Conservation (phyloP, 345 rosid genomes). For the Angophora floribunda region DNA sequence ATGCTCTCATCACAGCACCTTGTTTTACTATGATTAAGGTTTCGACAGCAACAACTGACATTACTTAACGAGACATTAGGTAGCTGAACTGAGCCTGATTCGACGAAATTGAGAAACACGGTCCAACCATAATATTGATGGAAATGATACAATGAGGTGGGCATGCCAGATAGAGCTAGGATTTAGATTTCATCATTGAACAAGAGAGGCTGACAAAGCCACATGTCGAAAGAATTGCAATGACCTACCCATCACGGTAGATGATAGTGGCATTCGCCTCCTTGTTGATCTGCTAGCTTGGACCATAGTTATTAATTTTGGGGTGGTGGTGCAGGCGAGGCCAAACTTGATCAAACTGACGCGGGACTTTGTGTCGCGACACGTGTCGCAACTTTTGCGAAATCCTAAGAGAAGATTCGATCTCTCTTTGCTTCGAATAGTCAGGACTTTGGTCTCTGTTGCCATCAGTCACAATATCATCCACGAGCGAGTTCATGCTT, state of each 20-base stretch:
- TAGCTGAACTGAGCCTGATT: neutral
- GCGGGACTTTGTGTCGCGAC: neutral
- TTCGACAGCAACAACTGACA: neutral
- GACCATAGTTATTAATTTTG: neutral
- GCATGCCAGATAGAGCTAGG: neutral
- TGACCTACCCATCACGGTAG: neutral
- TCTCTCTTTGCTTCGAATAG: neutral
- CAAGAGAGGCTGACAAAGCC: neutral
- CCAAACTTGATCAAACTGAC: neutral
- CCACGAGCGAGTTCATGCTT: neutral
- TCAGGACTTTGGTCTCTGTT: neutral
- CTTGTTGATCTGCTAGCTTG: neutral
- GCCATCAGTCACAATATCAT: neutral
- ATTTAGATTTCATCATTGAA: neutral
- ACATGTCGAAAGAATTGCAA: neutral
- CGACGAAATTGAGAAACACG: neutral
- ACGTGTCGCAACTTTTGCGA: neutral
- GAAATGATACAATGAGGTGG: neutral
- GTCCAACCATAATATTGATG: neutral
- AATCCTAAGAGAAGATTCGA: neutral
- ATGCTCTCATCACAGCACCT: neutral
- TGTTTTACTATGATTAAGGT: neutral
- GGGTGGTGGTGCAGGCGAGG: neutral
- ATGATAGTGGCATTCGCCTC: neutral
- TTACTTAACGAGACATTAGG: neutral